Evolutionary conservation across 257 asterid genomes (phyloP).

Genomic region (Solanum piurae): DNA sequence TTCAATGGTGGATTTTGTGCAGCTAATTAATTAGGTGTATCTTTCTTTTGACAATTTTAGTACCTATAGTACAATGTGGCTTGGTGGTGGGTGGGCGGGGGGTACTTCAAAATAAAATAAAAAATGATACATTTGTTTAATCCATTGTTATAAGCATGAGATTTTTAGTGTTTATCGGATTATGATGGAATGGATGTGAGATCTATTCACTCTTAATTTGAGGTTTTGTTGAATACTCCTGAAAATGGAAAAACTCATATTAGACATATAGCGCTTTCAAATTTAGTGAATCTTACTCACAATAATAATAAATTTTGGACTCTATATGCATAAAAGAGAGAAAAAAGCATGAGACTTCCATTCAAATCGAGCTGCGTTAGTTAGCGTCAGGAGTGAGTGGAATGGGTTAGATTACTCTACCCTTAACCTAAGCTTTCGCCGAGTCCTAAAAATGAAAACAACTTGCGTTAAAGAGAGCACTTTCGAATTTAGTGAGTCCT

Average conservation of each 20-base stretch:
- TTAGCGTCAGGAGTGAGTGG: neutral
- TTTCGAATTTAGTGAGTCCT: neutral
- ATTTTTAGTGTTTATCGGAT: neutral
- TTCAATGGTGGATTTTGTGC: neutral
- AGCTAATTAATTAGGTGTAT: neutral
- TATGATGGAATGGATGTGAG: neutral
- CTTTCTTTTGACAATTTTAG: neutral
- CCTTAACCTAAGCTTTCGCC: fast-evolving
- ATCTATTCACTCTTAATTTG: neutral
- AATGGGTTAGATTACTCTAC: neutral
- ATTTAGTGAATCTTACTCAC: neutral
- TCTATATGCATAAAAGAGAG: neutral
- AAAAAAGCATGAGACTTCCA: neutral
- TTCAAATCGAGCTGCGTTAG: neutral
- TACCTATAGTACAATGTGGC: neutral
- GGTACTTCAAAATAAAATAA: neutral
- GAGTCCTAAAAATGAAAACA: neutral
- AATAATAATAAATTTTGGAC: neutral
- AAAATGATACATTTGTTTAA: neutral
- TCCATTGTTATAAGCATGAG: neutral
- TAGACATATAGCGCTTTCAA: neutral
- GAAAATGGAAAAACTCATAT: neutral
- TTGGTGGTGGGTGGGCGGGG: neutral
- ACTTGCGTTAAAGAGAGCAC: fast-evolving
- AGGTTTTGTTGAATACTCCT: neutral